These are phyloP conservation scores for Paecilomyces variotii DNA, from an alignment of 2,329 filamentous ascomycete species.

Conservation along the genomic window DNA sequence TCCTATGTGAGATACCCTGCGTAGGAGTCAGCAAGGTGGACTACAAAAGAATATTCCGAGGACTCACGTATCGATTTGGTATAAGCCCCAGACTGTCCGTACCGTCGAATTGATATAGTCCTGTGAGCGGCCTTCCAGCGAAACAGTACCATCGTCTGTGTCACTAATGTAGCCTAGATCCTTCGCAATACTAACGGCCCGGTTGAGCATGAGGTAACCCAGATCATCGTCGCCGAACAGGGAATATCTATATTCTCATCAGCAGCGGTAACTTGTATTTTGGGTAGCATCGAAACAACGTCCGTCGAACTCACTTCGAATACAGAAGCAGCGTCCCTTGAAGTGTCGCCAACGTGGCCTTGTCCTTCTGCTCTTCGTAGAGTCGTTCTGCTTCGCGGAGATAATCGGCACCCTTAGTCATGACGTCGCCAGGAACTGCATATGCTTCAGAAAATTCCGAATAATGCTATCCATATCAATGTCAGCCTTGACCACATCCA, in stretches of 20 bases:
- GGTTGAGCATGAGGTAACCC: constrained; percentile 30
- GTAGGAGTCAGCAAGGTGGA: not conserved
- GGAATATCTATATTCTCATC: constrained; percentile 19
- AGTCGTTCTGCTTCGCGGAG: constrained; percentile 29
- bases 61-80: constrained; percentile 32
- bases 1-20: constrained; percentile 26
- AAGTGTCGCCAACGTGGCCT: constrained; percentile 20
- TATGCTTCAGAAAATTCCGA: constrained; percentile 33
- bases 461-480: constrained; percentile 20
- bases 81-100: constrained; percentile 30
- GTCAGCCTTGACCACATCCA: not conserved
- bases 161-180: constrained; percentile 24
- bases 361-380: constrained; percentile 12
- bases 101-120: constrained; percentile 25
- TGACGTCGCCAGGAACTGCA: constrained; percentile 26
- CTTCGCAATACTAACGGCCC: constrained; percentile 26
- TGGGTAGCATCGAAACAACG: not conserved
- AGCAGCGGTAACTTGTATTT: not conserved
- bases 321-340: constrained; percentile 30
- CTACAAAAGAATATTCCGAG: not conserved
- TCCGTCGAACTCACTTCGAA: constrained; percentile 19
- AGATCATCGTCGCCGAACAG: constrained; percentile 28
- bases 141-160: constrained; percentile 11
- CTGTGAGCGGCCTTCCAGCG: constrained; percentile 13
- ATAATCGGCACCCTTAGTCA: constrained; percentile 29